Base-by-base conservation (phyloP, 306 rosid species). In the Casuarina glauca region DNA sequence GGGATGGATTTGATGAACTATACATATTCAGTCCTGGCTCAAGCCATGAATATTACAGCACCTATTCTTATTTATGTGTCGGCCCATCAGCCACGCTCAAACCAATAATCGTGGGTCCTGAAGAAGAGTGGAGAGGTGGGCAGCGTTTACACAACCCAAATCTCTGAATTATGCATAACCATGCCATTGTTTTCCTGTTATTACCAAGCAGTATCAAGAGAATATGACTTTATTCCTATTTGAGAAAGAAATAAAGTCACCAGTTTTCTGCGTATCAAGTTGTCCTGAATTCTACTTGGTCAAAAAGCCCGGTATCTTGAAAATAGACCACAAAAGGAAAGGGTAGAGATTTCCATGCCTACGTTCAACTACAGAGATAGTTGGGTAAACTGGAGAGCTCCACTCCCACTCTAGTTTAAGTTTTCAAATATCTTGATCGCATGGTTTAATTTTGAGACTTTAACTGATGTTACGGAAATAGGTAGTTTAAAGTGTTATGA, bases 21-120 rank as follows among this genome's bases (percentile, higher is more conserved):
- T 94, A 88, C 83, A 83, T 94, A 62, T 88, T 84, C 74, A 92
- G 97, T 80, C 98, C 97, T 41, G 95, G 97, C 72, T 90, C 97
- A 49, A 54, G 70, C 49, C 75, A 78, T 66, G 97, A 90, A 74
- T 73, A 42, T 35, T 92, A 89, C 70, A 81, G 95, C 84, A 84
- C 86, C 66, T 82, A 92, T 80, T 81, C 92, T 8, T 92, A 76
- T 78, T 32, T 90, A 74, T 90, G 96, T 44, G 80, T 94, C 12
- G 95, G 92, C 50, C 97, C 90, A 50, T 87, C 93, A 11, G 96
- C 95, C 5, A 39, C 86, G 43, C 95, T 92, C 67, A 85, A 90
- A 75, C 93, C 95, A 69, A 79, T 92, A 70, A 39, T 79, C 12
- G 13, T 92, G 50, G 52, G 35, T 52, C 90, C 98, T 68, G 41